These are phyloP conservation scores for Penicillium diatomitis DNA, from an alignment of 495 filamentous ascomycete species.

Conservation along the genomic window DNA sequence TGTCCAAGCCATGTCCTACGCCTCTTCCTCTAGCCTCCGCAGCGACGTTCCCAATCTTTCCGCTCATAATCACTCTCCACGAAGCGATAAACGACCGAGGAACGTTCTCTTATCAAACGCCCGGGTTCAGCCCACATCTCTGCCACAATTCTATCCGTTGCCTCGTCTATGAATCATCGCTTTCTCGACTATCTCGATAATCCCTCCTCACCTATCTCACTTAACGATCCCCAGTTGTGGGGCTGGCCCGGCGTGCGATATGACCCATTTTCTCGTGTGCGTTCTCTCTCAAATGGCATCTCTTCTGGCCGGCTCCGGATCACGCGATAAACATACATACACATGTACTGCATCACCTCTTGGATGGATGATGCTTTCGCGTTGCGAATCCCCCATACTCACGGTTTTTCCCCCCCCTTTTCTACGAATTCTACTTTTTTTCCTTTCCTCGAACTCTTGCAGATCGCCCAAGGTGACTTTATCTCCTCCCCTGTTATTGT, in stretches of 20 bases:
- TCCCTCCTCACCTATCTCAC: background rate
- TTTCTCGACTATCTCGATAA: constrained; percentile 4
- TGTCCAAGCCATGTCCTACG: background rate
- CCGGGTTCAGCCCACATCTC: constrained; percentile 7
- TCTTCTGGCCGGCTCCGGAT: constrained; percentile 5
- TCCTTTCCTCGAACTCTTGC: background rate
- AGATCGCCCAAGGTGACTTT: too few species aligned
- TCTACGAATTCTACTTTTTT: constrained; percentile 13
- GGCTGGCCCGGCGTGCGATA: constrained; percentile 10
- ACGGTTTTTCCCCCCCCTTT: constrained; percentile 1
- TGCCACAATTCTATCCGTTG: background rate
- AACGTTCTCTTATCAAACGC: constrained; percentile 10
- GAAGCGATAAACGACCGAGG: constrained; percentile 27
- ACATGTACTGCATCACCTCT: background rate
- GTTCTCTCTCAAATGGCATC: background rate
- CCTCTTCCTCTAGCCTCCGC: constrained; percentile 14
- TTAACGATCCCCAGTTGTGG: background rate
- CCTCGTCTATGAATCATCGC: constrained; percentile 6
- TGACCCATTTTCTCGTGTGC: background rate
- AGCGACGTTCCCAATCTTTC: constrained; percentile 6
- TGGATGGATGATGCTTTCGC: background rate
- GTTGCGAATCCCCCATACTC: background rate
- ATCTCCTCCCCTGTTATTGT: constrained; percentile 5
- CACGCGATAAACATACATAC: background rate
- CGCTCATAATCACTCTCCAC: constrained; percentile 7